These are phyloP conservation scores for Ceratopteris richardii DNA, from an alignment of 75 land plant genomes.

Conservation along the genomic window DNA sequence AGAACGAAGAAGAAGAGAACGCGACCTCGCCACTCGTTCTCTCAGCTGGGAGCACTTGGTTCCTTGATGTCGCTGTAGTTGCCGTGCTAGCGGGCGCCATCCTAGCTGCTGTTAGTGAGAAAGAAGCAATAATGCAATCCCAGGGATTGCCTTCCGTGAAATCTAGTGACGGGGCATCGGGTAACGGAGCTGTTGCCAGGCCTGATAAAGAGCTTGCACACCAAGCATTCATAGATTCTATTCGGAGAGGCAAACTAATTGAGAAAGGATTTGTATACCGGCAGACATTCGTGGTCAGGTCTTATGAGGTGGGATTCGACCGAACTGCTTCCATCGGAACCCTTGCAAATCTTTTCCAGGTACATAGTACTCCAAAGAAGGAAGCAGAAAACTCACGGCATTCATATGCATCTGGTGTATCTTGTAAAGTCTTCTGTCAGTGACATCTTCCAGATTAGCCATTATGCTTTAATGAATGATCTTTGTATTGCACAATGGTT, in stretches of 20 bases:
- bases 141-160: not conserved
- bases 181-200: not conserved
- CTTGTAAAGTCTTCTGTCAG: no score
- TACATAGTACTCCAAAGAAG: not conserved
- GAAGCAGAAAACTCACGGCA: not conserved
- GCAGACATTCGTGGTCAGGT: slow-evolving; percentile 82
- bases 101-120: not conserved
- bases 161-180: no score
- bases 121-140: not conserved
- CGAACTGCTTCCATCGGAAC: slow-evolving; percentile 78
- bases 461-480: no score
- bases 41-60: not conserved
- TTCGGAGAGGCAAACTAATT: slow-evolving; percentile 62
- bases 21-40: not conserved
- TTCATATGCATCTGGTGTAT: not conserved
- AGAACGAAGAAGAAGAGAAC: not conserved
- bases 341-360: slow-evolving; percentile 92
- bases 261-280: slow-evolving; percentile 65
- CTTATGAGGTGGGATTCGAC: slow-evolving; percentile 91
- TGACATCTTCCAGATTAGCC: no score
- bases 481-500: no score
- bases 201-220: slow-evolving; percentile 11
- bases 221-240: slow-evolving; percentile 47
- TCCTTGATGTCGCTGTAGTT: not conserved
- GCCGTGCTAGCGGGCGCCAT: not conserved